These are phyloP conservation scores for Chalaropsis thielavioides DNA, from an alignment of 2,329 filamentous ascomycete species.

Conservation along the genomic window DNA sequence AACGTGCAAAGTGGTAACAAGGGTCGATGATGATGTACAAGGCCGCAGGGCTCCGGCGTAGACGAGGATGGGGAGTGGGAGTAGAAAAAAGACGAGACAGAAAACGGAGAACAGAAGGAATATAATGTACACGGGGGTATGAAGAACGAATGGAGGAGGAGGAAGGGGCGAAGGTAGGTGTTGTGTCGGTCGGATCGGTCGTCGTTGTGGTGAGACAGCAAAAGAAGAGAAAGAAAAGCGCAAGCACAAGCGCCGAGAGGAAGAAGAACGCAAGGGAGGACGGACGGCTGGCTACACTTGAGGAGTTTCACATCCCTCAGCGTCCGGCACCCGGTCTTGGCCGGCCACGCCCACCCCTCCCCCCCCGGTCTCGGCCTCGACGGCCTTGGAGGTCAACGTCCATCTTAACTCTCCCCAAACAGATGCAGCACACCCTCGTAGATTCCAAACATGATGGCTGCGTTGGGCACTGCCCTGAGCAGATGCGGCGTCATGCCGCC, in stretches of 20 bases:
- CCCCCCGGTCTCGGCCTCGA: too few relatives aligned
- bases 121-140: slow-evolving; percentile 2
- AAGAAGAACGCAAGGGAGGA: not conserved
- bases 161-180: not conserved
- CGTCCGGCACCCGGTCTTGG: too few relatives aligned
- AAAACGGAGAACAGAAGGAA: not conserved
- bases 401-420: slow-evolving; percentile 24
- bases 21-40: not conserved
- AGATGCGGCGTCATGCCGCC: slow-evolving; percentile 86
- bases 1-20: not conserved
- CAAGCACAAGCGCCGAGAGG: not conserved
- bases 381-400: too few relatives aligned
- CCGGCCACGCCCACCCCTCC: too few relatives aligned
- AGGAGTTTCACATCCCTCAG: too few relatives aligned
- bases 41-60: not conserved
- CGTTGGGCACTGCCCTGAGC: slow-evolving; percentile 77
- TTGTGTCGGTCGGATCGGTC: too few relatives aligned
- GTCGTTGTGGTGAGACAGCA: not conserved
- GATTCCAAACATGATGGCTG: slow-evolving; percentile 94
- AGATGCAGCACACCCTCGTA: slow-evolving; percentile 46
- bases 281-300: not conserved
- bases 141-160: not conserved
- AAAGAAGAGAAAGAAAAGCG: not conserved
- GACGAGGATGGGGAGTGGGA: not conserved
- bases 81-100: not conserved